Conservation (phyloP, 2,329 filamentous ascomycete genomes). For the Elsinoe batatas region DNA sequence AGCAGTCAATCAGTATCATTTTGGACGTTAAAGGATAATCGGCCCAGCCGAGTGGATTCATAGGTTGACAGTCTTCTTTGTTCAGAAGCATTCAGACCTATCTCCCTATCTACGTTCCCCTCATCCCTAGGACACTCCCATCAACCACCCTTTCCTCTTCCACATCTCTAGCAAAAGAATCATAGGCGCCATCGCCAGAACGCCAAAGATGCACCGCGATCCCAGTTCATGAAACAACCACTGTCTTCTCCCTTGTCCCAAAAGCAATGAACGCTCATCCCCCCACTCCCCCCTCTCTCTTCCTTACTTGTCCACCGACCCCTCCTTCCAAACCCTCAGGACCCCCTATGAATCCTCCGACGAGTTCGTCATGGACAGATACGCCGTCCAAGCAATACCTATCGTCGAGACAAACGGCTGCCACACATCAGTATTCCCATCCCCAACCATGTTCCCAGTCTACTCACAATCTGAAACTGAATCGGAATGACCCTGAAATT, state of each 20-base stretch:
- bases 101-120: too few species aligned
- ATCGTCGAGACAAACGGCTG: constrained; percentile 93
- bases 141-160: too few species aligned
- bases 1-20: not conserved
- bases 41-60: too few species aligned
- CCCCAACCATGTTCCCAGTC: not conserved
- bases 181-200: too few species aligned
- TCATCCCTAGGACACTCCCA: too few species aligned
- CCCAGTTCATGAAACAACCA: not conserved
- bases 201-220: too few species aligned
- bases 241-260: not conserved
- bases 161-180: too few species aligned
- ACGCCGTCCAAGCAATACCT: constrained; percentile 96
- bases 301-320: not conserved
- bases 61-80: too few species aligned
- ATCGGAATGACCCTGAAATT: constrained; percentile 95
- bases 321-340: constrained; percentile 1
- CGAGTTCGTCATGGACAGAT: constrained; percentile 84
- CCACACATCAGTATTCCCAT: constrained; percentile 13
- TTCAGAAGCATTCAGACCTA: too few species aligned
- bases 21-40: too few species aligned
- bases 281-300: not conserved
- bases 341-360: constrained; percentile 52
- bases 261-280: not conserved
- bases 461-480: constrained; percentile 86